Base-by-base conservation (phyloP, 129 eudicot genomes). In the Flaveria robusta region DNA sequence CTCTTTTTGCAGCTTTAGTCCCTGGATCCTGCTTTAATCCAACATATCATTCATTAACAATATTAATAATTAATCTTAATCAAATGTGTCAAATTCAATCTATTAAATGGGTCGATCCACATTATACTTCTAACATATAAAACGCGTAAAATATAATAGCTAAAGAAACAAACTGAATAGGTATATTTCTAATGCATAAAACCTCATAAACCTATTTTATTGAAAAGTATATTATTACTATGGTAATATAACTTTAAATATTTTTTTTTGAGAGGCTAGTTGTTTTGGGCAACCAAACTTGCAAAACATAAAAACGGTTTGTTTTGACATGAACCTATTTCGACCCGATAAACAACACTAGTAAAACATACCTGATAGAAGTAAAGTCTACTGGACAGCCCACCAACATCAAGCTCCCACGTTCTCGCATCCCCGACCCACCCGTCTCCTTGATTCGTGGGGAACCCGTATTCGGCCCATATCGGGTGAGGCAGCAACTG, bases 401-500 rank as follows among this genome's bases (percentile, higher is more conserved):
- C 88, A 13, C 97, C 97, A 76, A 87, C 96, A 77, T 90, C 87
- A 37, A 93, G 94, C 70, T 93, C 97, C 98, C 97, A 88, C 42
- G 84, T 85, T 49, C 91, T 79, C 2, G 87, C 83, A 71, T 88
- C 93, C 9, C 98, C 97, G 27, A 87, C 82, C 96, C 97, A 93
- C 10, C 98, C 96, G 0, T 93, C 86, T 24, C 98, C 97, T 45
- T 83, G 83, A 71, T 83, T 87, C 7, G 87, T 87, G 3, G 98
- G 98, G 54, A 84, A 93, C 27, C 97, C 97, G 43, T 93, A 88
- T 0, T 87, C 91, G 1, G 82, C 90, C 97, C 97, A 93, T 16
- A 90, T 83, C 0, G 98, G 97, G 85, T 93, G 98, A 72, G 98
- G 98, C 41, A 90, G 71, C 81, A 93, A 50, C 87, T 93, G 98